phyloP scores from a whole-genome alignment of 2,329 filamentous ascomycete genomes.

The Ophioceras dolichostomum region DNA sequence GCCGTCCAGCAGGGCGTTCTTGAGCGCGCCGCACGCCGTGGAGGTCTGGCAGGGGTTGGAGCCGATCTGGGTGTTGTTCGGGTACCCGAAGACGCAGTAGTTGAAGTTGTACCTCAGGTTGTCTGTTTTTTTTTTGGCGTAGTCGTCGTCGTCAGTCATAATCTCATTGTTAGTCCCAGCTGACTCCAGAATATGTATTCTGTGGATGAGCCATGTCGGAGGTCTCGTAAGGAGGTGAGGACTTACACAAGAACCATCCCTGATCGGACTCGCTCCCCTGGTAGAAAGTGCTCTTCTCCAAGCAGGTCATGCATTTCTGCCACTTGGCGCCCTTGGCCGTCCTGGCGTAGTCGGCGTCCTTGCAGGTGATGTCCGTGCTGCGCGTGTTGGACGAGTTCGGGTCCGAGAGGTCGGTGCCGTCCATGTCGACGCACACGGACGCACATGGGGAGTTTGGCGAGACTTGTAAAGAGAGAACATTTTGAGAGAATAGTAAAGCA shows the following conservation, averaged over 20 bases:
- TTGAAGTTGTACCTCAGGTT: conserved; percentile 40
- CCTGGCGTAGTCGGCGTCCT: conserved; percentile 28
- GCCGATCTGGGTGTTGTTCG: conserved; percentile 29
- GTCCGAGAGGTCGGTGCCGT: conserved; percentile 27
- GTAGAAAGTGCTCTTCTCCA: conserved; percentile 36
- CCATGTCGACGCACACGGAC: conserved; percentile 32
- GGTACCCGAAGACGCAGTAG: conserved; percentile 39
- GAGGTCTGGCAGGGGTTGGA: conserved; percentile 37
- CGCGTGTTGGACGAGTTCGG: conserved; percentile 31
- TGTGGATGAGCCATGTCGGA: no score
- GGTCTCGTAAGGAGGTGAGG: no score
- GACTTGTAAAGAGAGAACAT: conserved; percentile 30
- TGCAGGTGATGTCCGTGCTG: conserved; percentile 33
- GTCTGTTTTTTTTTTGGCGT: conserved; percentile 30
- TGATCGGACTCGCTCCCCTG: conserved; percentile 38
- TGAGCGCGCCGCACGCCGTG: conserved; percentile 34
- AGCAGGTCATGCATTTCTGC: conserved; percentile 35
- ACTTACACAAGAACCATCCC: conserved; percentile 44
- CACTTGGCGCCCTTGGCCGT: conserved; percentile 29
- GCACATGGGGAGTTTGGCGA: conserved; percentile 42
- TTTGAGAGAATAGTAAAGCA: background rate
- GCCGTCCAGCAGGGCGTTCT: conserved; percentile 24
- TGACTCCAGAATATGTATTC: no score
- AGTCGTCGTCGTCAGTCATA: no score
- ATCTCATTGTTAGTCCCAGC: no score